Conservation (phyloP, 2,329 filamentous ascomycete genomes). For the Diaporthe caulivora region DNA sequence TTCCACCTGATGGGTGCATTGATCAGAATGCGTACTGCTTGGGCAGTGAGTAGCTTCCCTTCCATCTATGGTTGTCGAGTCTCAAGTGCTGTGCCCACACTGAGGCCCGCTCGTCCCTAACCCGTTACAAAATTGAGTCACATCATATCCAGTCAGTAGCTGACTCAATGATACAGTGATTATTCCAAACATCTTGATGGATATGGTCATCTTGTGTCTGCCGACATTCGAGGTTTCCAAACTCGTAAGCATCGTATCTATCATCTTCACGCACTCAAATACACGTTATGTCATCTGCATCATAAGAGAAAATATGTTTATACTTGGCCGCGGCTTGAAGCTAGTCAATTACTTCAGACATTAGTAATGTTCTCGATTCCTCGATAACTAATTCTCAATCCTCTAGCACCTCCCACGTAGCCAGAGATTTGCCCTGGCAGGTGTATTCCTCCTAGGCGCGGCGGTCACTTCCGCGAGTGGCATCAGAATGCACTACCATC, state of each 20-base stretch:
- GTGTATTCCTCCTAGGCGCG: constrained; percentile 24
- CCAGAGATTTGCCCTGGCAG: constrained; percentile 1
- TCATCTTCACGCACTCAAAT: neutral
- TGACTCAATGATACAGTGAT: neutral
- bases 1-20: neutral
- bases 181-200: constrained; percentile 24
- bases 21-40: neutral
- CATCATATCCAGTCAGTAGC: neutral
- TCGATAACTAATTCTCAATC: neutral
- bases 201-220: constrained; percentile 21
- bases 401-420: constrained; percentile 14
- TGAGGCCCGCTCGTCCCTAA: neutral
- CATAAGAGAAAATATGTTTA: too few relatives aligned
- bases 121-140: neutral
- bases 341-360: neutral
- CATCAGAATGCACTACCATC: constrained; percentile 9
- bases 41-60: neutral
- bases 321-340: neutral
- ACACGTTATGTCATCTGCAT: too few relatives aligned
- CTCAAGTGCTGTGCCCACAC: neutral
- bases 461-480: constrained; percentile 20
- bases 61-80: too few relatives aligned
- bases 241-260: neutral
- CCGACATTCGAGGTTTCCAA: constrained; percentile 27
- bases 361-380: accelerated